These are phyloP conservation scores for Calonectria fujianensis DNA, from an alignment of 2,329 filamentous ascomycete species.

Conservation along the genomic window DNA sequence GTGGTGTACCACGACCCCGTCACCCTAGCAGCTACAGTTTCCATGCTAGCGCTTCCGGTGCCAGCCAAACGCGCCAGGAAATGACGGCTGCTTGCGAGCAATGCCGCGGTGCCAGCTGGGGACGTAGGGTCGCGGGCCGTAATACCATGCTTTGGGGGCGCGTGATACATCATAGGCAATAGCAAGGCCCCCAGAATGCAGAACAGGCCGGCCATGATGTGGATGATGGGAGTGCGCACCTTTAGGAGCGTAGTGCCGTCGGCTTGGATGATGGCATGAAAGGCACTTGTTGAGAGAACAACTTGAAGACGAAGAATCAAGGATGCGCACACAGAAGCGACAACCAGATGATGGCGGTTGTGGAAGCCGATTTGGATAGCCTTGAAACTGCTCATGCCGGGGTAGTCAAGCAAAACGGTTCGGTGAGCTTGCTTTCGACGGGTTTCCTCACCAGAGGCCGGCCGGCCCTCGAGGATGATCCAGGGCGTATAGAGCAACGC, in stretches of 20 bases:
- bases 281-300: slow-evolving; percentile 54
- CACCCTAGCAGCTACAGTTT: slow-evolving; percentile 48
- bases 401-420: slow-evolving; percentile 55
- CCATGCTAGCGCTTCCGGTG: slow-evolving; percentile 52
- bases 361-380: slow-evolving; percentile 48
- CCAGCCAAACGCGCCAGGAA: slow-evolving; percentile 50
- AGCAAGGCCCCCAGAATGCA: slow-evolving; percentile 46
- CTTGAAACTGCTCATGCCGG: slow-evolving; percentile 48
- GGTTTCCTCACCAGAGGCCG: slow-evolving; percentile 52
- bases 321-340: slow-evolving; percentile 46
- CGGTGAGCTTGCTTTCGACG: slow-evolving; percentile 55
- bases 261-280: slow-evolving; percentile 49
- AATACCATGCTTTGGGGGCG: slow-evolving; percentile 53
- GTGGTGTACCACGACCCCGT: slow-evolving; percentile 57
- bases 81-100: slow-evolving; percentile 52
- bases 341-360: slow-evolving; percentile 55
- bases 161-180: slow-evolving; percentile 54
- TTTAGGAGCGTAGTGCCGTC: slow-evolving; percentile 48
- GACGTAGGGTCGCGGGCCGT: slow-evolving; percentile 56
- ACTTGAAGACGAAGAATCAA: slow-evolving; percentile 53
- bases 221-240: slow-evolving; percentile 47
- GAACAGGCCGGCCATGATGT: slow-evolving; percentile 52
- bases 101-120: slow-evolving; percentile 51
- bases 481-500: slow-evolving; percentile 55
- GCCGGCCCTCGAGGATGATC: slow-evolving; percentile 54